Conservation (phyloP, 2,329 filamentous ascomycete species). For the Aspergillus unguis region DNA sequence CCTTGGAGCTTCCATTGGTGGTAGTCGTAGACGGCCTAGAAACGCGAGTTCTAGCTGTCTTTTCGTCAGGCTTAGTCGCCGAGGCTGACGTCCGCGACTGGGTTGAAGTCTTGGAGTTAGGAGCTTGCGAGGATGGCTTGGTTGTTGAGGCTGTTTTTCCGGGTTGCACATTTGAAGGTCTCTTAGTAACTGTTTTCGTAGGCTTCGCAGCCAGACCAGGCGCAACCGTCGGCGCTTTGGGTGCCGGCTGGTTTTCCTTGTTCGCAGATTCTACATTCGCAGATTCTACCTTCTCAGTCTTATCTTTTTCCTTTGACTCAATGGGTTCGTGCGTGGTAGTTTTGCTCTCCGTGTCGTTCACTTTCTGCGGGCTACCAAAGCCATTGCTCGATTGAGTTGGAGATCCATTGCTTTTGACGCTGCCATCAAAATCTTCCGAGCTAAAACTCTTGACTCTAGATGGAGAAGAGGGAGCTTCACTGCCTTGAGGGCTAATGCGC, state of each 20-base stretch:
- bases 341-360: conserved; percentile 16
- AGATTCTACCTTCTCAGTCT: conserved; percentile 11
- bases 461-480: conserved; percentile 28
- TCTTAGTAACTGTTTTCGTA: conserved; percentile 28
- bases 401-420: conserved; percentile 26
- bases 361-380: conserved; percentile 14
- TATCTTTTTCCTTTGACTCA: conserved; percentile 4
- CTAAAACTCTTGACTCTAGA: conserved; percentile 32
- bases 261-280: conserved; percentile 13
- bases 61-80: conserved; percentile 19
- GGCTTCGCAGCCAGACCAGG: conserved; percentile 19
- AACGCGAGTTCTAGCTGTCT: conserved; percentile 18
- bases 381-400: conserved; percentile 27
- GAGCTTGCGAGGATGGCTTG: conserved; percentile 21
- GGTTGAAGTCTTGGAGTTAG: conserved; percentile 20
- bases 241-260: conserved; percentile 18
- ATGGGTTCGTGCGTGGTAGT: conserved; percentile 6
- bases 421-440: conserved; percentile 29
- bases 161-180: conserved; percentile 31
- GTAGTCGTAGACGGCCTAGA: conserved; percentile 28
- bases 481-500: conserved; percentile 36
- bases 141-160: conserved; percentile 20
- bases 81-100: conserved; percentile 21
- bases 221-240: conserved; percentile 7
- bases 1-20: conserved; percentile 21